These are phyloP conservation scores for Pseudotulostoma volvatum DNA, from an alignment of 495 filamentous ascomycete genomes.

Conservation along the genomic window DNA sequence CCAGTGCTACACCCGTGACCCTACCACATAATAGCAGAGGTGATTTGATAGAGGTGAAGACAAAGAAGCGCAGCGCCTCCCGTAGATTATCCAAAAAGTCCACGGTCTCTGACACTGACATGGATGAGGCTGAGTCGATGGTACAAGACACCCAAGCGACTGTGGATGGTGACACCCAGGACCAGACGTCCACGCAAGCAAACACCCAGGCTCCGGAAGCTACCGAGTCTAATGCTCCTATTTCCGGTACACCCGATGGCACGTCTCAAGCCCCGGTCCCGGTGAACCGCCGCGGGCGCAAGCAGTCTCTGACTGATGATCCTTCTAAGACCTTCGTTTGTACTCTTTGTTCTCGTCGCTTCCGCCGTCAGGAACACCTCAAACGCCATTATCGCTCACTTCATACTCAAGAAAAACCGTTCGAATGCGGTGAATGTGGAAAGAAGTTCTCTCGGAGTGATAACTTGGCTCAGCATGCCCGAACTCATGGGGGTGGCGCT, in stretches of 20 bases:
- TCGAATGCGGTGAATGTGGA: slow-evolving; percentile 90
- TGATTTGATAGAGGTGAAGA: slow-evolving; percentile 30
- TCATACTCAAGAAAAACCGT: slow-evolving; percentile 96
- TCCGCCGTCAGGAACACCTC: slow-evolving; percentile 96
- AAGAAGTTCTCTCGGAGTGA: slow-evolving; percentile 99
- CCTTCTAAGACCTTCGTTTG: slow-evolving; percentile 98
- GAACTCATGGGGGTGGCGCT: slow-evolving; percentile 81
- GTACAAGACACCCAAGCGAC: slow-evolving; percentile 5
- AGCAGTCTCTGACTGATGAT: slow-evolving; percentile 96
- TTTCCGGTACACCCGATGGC: slow-evolving; percentile 15
- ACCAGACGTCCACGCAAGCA: slow-evolving; percentile 5
- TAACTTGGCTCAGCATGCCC: slow-evolving; percentile 89
- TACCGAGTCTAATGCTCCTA: slow-evolving; percentile 5
- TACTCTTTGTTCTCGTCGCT: slow-evolving; percentile 85
- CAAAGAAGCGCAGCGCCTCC: slow-evolving; percentile 41
- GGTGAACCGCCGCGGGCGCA: slow-evolving; percentile 85
- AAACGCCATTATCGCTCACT: slow-evolving; percentile 98
- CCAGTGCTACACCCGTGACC: slow-evolving; percentile 24
- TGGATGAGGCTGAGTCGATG: slow-evolving; percentile 7
- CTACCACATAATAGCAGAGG: slow-evolving; percentile 13
- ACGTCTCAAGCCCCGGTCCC: slow-evolving; percentile 36
- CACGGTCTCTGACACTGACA: slow-evolving; percentile 13
- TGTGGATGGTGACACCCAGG: slow-evolving; percentile 3
- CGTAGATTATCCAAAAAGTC: slow-evolving; percentile 37
- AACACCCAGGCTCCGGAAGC: slow-evolving; percentile 9